Percentiles rank a stretch among this genome's conserved stretches.
These are phyloP conservation scores for Wickerhamomyces sydowiorum DNA, from an alignment of 805 yeast genomes.

Conservation along the genomic window DNA sequence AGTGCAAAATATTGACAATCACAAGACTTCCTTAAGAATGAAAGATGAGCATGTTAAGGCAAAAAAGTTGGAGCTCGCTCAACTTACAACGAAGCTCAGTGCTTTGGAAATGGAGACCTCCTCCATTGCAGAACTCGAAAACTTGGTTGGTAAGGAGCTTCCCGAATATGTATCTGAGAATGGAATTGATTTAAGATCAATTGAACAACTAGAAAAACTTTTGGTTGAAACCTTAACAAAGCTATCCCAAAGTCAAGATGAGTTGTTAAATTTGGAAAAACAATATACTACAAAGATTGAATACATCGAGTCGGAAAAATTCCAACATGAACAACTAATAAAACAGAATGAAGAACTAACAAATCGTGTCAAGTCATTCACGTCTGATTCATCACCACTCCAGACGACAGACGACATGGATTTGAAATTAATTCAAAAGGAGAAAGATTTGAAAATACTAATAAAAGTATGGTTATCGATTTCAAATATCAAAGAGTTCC, in stretches of 20 bases:
- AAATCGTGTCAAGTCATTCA: neutral
- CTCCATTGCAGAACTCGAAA: no score
- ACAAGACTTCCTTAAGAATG: no score
- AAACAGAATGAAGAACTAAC: neutral
- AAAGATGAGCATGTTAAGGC: neutral
- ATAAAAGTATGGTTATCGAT: slow-evolving; percentile 8
- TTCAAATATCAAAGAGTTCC: slow-evolving; percentile 4
- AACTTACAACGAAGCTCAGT: neutral
- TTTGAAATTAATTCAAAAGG: slow-evolving; percentile 5
- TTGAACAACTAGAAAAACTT: neutral
- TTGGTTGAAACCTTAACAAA: neutral
- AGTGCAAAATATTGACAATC: slow-evolving; percentile 2
- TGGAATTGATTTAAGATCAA: neutral
- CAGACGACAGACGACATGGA: slow-evolving; percentile 1
- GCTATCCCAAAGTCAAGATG: neutral
- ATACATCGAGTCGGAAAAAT: neutral
- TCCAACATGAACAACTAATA: neutral
- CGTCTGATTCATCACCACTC: no score
- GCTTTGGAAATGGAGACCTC: no score
- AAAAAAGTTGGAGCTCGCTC: neutral
- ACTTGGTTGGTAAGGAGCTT: no score
- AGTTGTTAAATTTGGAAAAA: neutral
- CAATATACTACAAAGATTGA: neutral
- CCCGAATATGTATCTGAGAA: no score
- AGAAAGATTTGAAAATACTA: slow-evolving; percentile 9